phyloP scores from a whole-genome alignment of 2,329 filamentous ascomycete species.

The Aspergillus uvarum region DNA sequence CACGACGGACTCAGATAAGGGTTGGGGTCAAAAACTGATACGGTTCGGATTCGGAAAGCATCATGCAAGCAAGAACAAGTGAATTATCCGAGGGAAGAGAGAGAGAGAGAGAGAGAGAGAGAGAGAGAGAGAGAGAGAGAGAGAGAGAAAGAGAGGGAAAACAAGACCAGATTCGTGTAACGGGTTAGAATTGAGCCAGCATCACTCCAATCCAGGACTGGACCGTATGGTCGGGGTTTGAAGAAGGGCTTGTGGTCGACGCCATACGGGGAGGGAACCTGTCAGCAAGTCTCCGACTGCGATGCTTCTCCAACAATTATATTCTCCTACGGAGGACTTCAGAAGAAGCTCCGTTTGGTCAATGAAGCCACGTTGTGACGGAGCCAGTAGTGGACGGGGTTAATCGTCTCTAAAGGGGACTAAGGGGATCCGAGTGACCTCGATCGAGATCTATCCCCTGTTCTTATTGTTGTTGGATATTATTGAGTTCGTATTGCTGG shows the following conservation, averaged over 20 bases:
- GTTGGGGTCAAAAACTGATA: not conserved
- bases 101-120: not conserved
- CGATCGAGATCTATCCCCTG: conserved; percentile 1
- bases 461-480: not conserved
- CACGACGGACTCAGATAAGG: not conserved
- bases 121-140: not conserved
- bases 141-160: not conserved
- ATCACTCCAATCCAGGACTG: not conserved
- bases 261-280: conserved; percentile 10
- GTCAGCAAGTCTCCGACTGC: conserved; percentile 16
- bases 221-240: not conserved
- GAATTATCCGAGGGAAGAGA: not conserved
- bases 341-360: conserved; percentile 2
- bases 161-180: conserved; percentile 1
- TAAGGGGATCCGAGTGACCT: not conserved
- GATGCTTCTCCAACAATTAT: conserved; percentile 11
- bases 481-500: not conserved
- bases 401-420: conserved; percentile 5
- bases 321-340: conserved; percentile 9
- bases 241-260: conserved; percentile 3
- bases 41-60: not conserved
- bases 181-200: not conserved
- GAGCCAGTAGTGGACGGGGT: conserved; percentile 8
- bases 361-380: conserved; percentile 21
- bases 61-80: not conserved